A percentile compares a stretch with the other conserved stretches of the same genome.
Conservation (phyloP, 306 rosid species). For the Senna tora region DNA sequence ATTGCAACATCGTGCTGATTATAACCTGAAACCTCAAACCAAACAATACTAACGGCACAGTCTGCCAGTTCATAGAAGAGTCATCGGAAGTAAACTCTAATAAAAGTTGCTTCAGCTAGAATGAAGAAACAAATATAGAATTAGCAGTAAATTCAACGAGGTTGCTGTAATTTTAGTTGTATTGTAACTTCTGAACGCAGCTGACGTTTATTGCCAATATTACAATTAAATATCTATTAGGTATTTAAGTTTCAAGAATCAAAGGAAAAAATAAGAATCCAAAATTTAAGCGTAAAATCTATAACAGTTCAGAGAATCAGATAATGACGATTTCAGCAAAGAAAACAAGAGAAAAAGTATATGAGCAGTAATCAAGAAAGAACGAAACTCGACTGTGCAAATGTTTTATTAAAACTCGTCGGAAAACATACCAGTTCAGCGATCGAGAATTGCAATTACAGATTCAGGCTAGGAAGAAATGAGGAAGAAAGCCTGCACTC, state of each 20-base stretch:
- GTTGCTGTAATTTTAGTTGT: neutral
- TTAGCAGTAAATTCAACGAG: neutral
- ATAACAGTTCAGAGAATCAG: neutral
- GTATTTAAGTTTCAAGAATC: neutral
- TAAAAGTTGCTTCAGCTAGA: constrained; percentile 4
- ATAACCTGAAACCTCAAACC: constrained; percentile 30
- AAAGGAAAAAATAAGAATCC: neutral
- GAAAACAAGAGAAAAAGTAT: neutral
- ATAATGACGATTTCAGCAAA: neutral
- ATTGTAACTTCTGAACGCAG: neutral
- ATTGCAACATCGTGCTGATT: constrained; percentile 72
- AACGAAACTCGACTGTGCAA: neutral
- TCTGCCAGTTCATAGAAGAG: too few relatives aligned
- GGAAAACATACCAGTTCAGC: too few relatives aligned
- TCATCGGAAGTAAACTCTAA: neutral
- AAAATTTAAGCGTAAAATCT: neutral
- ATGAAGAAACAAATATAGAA: neutral
- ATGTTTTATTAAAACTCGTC: neutral
- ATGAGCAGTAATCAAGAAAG: neutral
- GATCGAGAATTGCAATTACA: constrained; percentile 18
- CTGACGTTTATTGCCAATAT: neutral
- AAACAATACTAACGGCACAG: constrained; percentile 6
- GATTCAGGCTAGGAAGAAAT: neutral
- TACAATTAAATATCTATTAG: neutral
- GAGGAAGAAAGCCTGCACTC: constrained; percentile 33